A percentile compares a stretch with the other conserved stretches of the same genome.
Evolutionary conservation across 1,284 basidiomycete species (phyloP).

Genomic region (Ceratobasidium sp.): DNA sequence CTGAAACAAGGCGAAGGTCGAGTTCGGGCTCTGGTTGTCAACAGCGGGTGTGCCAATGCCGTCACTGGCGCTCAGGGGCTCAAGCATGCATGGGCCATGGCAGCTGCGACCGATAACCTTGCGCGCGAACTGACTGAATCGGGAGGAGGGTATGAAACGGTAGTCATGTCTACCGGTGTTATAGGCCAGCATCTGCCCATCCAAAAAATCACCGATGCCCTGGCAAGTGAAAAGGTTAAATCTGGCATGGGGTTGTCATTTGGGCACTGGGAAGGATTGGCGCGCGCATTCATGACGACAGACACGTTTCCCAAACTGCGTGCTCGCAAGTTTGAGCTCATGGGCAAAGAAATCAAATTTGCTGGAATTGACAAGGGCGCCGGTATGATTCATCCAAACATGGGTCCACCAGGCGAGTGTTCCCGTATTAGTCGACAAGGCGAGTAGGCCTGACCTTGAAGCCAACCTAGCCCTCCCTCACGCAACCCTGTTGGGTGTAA

Average conservation of each 20-base stretch:
- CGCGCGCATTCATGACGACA: constrained; percentile 98
- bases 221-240: constrained; percentile 64
- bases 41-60: constrained; percentile 95
- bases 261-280: constrained; percentile 82
- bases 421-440: not conserved
- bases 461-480: constrained; percentile 64
- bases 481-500: constrained; percentile 90
- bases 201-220: constrained; percentile 61
- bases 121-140: constrained; percentile 49
- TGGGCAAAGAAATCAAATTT: constrained; percentile 70
- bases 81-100: constrained; percentile 90
- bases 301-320: constrained; percentile 98
- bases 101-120: constrained; percentile 74
- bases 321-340: constrained; percentile 76
- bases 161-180: constrained; percentile 98
- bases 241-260: constrained; percentile 63
- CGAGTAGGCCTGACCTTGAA: not conserved
- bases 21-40: constrained; percentile 85
- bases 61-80: constrained; percentile 90
- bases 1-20: constrained; percentile 69
- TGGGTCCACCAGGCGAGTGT: constrained; percentile 73
- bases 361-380: constrained; percentile 99
- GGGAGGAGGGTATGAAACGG: constrained; percentile 57
- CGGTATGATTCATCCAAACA: constrained; percentile 98
- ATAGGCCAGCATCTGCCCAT: constrained; percentile 96